Evolutionary conservation across 1,139 yeast species (phyloP).

Genomic region (Yamadazyma siamensis): DNA sequence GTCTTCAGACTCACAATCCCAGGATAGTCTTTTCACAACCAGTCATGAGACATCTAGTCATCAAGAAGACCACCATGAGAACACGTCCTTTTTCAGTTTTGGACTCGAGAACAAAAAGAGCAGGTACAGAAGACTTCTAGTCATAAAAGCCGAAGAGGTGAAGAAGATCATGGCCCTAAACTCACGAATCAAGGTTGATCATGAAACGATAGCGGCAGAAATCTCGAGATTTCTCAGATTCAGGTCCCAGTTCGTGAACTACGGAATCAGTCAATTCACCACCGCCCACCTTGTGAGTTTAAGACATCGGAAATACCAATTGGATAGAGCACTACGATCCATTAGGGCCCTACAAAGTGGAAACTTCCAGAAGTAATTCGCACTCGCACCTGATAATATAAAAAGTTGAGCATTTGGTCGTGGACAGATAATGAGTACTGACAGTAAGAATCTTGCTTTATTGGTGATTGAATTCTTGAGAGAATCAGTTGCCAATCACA

Average conservation of each 20-base stretch:
- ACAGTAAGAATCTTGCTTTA: slow-evolving; percentile 67
- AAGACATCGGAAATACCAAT: slow-evolving; percentile 6
- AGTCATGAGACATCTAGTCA: slow-evolving; percentile 1
- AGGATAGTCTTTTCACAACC: too few species aligned
- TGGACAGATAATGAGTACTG: slow-evolving; percentile 18
- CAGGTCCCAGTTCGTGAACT: slow-evolving; percentile 38
- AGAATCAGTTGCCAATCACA: slow-evolving; percentile 56
- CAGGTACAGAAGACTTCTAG: slow-evolving; percentile 29
- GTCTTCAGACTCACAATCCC: background rate
- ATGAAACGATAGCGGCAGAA: slow-evolving; percentile 62
- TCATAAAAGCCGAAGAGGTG: slow-evolving; percentile 31
- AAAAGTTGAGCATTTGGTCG: too few species aligned
- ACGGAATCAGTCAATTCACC: slow-evolving; percentile 32
- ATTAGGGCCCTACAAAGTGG: slow-evolving; percentile 3
- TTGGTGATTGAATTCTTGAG: slow-evolving; percentile 73
- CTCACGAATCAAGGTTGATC: slow-evolving; percentile 41
- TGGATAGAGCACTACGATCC: slow-evolving; percentile 2
- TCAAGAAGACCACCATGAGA: too few species aligned
- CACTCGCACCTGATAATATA: too few species aligned
- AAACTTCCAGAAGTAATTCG: slow-evolving; percentile 10
- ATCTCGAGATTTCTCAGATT: slow-evolving; percentile 55
- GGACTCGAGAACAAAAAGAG: slow-evolving; percentile 35
- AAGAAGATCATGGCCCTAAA: slow-evolving; percentile 32
- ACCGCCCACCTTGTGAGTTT: slow-evolving; percentile 6
- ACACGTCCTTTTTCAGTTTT: slow-evolving; percentile 27